Base-by-base conservation (phyloP, 202 grass and related monocot genomes). In the Carex arenaria region DNA sequence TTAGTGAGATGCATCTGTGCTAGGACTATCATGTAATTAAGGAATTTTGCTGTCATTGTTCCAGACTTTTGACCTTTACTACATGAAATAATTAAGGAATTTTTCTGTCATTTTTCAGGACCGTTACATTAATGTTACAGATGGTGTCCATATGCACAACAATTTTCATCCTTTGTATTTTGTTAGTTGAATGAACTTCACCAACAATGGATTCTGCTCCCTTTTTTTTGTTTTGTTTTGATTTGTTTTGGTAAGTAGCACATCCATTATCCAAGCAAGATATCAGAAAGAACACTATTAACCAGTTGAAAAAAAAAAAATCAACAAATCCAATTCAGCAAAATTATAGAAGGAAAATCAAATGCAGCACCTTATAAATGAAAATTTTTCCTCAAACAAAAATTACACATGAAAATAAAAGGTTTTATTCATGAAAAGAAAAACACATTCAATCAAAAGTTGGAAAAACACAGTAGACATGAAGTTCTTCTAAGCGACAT, bases 401-500 rank as follows among this genome's bases (percentile, higher is more conserved):
- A 56, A 56, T 17, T 5, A 18, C 14, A 56, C 15, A 56, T 18
- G 54, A 56, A 56, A 57, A 57, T 18, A n/a, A 59, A 19, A 6
- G 18, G 56, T 8, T 7, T 59, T 59, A 59, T 19, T 19, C 56
- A n/a, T 59, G 56, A 59, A 17, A 59, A 59, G 8, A 1, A 59
- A 59, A 19, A 1, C 17, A 59, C 56, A 59, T 59, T 59, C 56
- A 59, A 59, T 18, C 17, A 57, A 49, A 49, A 49, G 10, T 49
- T 49, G 45, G 0, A 49, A 49, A 11, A 49, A 49, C 1, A 49
- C 45, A n/a, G 14, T 18, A 14, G 56, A 31, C 2, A 38, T 7
- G 60, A 15, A 13, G 0, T 64, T 88, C 78, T 88, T 90, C 83
- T 85, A 70, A 26, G 56, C 20, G 14, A 77, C 73, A 64, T 87